A percentile compares a stretch with the other conserved stretches of the same genome.
These are phyloP conservation scores for Yamadazyma trypodendri DNA, from an alignment of 1,139 yeast genomes.

Conservation along the genomic window DNA sequence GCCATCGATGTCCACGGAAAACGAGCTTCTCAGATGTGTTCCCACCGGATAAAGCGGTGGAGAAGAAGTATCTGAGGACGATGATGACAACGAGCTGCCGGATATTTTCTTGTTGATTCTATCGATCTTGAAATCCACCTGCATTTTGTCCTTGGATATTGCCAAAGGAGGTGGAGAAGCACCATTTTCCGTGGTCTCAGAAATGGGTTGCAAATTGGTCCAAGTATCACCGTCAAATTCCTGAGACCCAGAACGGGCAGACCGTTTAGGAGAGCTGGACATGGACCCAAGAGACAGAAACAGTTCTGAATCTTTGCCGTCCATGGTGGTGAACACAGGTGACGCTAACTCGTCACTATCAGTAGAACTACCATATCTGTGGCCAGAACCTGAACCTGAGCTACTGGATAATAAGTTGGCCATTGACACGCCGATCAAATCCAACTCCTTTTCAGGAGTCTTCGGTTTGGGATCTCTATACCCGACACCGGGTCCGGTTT, in stretches of 20 bases:
- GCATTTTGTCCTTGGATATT: constrained; percentile 3
- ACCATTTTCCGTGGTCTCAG: constrained; percentile 41
- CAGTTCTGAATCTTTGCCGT: constrained; percentile 40
- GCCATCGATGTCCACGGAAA: constrained; percentile 49
- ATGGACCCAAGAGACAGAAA: constrained; percentile 28
- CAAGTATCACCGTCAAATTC: constrained; percentile 19
- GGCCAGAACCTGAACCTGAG: constrained; percentile 8
- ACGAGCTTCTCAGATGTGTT: constrained; percentile 2
- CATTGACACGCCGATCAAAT: constrained; percentile 45
- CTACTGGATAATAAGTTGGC: constrained; percentile 35
- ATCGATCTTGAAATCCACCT: constrained; percentile 6
- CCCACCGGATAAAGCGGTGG: constrained; percentile 7
- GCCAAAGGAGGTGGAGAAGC: constrained; percentile 22
- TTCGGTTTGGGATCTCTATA: too few species aligned
- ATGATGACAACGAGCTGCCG: constrained; percentile 7
- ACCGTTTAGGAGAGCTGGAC: constrained; percentile 13
- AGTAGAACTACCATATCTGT: constrained; percentile 30
- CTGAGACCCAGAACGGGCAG: constrained; percentile 1
- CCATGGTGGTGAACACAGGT: constrained; percentile 40
- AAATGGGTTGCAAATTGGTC: constrained; percentile 33
- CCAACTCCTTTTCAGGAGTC: constrained; percentile 23
- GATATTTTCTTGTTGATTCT: constrained; percentile 7
- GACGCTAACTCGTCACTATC: constrained; percentile 36
- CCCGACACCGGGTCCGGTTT: too few species aligned
- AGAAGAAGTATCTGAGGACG: constrained; percentile 8